These are phyloP conservation scores for Lentinus tigrinus DNA, from an alignment of 768 basidiomycete species.

Conservation along the genomic window DNA sequence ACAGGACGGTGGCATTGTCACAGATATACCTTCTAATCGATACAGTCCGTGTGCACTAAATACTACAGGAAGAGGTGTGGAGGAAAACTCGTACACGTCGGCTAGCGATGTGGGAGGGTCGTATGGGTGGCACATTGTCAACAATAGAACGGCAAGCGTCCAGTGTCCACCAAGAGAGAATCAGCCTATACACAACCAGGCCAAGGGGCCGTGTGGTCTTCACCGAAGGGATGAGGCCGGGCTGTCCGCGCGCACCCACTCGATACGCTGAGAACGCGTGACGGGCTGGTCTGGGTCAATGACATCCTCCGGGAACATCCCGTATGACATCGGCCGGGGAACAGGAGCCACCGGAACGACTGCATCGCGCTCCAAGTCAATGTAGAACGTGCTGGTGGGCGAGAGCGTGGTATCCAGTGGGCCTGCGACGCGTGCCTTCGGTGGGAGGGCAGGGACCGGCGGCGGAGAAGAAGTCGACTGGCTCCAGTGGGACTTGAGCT, in stretches of 20 bases:
- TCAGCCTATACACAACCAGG: neutral
- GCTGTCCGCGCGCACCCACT: slow-evolving; percentile 32
- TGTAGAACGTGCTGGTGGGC: slow-evolving; percentile 20
- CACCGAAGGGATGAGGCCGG: slow-evolving; percentile 1
- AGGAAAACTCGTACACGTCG: neutral
- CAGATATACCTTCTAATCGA: slow-evolving; percentile 12
- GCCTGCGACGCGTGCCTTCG: slow-evolving; percentile 13
- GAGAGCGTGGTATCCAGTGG: slow-evolving; percentile 3
- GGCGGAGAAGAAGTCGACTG: slow-evolving; percentile 24
- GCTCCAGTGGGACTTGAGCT: slow-evolving; percentile 30
- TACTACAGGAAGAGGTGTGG: neutral
- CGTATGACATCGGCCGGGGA: slow-evolving; percentile 19
- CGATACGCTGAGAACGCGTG: slow-evolving; percentile 46
- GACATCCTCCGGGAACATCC: slow-evolving; percentile 30
- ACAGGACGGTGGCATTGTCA: neutral
- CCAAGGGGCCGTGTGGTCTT: too few relatives aligned
- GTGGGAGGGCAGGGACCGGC: slow-evolving; percentile 12
- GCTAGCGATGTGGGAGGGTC: slow-evolving; percentile 14
- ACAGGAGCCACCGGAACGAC: slow-evolving; percentile 17
- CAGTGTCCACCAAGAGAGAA: neutral
- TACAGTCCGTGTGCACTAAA: slow-evolving; percentile 12
- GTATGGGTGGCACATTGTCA: slow-evolving; percentile 10
- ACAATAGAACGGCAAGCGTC: slow-evolving; percentile 9
- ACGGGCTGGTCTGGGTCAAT: slow-evolving; percentile 55
- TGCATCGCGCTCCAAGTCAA: slow-evolving; percentile 16